Evolutionary conservation across 805 yeast species (phyloP), one percentile per base, ranked within the genome.

Genomic region (Candida coquimbonensis): DNA sequence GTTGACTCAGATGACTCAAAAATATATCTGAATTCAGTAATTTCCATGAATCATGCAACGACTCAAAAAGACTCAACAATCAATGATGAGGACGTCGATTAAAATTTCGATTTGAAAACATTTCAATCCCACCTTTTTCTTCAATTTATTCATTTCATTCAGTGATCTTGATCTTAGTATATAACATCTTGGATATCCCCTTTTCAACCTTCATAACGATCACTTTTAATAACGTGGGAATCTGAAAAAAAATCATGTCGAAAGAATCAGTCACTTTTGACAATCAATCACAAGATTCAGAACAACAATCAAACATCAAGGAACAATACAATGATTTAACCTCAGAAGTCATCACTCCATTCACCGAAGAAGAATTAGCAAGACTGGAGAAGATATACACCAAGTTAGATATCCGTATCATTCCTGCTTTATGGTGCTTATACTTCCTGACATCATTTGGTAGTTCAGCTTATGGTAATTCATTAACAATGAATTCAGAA

Each of bases 391-490:
- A 63, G 36, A 68, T 80, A 33, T 81, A 86, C 61, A 61, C 83
- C 42, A 78, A 75, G 55, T 67, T 86, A 24, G 95, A 86, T 59
- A 58, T 60, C 39, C 70, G 95, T 44, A 84, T 86, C 55, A 82
- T 87, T 47, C 95, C 95, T 4, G 89, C 91, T 0, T 67, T 87
- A 46, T 87, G 95, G 95, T 68, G 78, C 39, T 65, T 87, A 40
- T 87, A 87, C 61, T 87, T 87, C 57, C 66, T 87, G 43, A 78
- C 89, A 1, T 85, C 95, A 1, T 86, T 83, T 60, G 95, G 93
- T 1, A 71, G 80, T 5, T 78, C 79, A 29, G 85, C 86, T 16
- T 87, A 83, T 55, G 95, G 95, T 50, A 76, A 80, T 50, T 75
- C 95, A 0, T 69, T 87, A 48, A 87, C 95, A 8, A 87, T 87